A percentile compares a stretch with the other conserved stretches of the same genome.
Conservation (phyloP, 495 filamentous ascomycete species). For the Talaromyces nanjingensis region DNA sequence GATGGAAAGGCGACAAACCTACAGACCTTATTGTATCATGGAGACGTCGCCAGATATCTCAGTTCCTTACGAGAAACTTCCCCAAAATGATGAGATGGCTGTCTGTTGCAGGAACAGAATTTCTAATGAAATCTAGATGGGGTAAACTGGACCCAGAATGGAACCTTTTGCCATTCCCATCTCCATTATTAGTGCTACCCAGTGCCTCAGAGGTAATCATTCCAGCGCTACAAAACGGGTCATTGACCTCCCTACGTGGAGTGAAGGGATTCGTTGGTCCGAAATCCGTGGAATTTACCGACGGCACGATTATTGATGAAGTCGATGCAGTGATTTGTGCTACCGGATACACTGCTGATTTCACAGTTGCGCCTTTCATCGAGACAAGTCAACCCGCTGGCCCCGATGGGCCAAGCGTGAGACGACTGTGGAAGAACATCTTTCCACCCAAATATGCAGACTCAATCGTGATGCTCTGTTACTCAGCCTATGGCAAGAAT, state of each 20-base stretch:
- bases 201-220: neutral
- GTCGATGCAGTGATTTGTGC: slow-evolving; percentile 30
- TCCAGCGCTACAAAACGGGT: neutral
- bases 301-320: slow-evolving; percentile 25
- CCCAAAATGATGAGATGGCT: neutral
- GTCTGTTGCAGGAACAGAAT: neutral
- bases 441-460: slow-evolving; percentile 27
- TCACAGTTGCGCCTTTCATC: neutral
- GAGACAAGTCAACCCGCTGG: slow-evolving; percentile 3
- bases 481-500: slow-evolving; percentile 15
- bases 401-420: neutral
- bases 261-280: neutral
- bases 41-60: neutral
- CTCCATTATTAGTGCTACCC: neutral
- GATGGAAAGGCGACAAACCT: neutral
- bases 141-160: slow-evolving; percentile 2
- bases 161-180: neutral
- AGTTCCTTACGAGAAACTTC: slow-evolving; percentile 1
- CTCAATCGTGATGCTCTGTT: slow-evolving; percentile 17
- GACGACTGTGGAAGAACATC: slow-evolving; percentile 27
- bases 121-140: neutral
- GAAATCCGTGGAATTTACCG: slow-evolving; percentile 22
- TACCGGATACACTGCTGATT: slow-evolving; percentile 24
- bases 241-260: neutral
- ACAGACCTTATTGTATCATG: neutral